These are phyloP conservation scores for Acanthochlamys bracteata DNA, from an alignment of 106 monocot species.

Conservation along the genomic window DNA sequence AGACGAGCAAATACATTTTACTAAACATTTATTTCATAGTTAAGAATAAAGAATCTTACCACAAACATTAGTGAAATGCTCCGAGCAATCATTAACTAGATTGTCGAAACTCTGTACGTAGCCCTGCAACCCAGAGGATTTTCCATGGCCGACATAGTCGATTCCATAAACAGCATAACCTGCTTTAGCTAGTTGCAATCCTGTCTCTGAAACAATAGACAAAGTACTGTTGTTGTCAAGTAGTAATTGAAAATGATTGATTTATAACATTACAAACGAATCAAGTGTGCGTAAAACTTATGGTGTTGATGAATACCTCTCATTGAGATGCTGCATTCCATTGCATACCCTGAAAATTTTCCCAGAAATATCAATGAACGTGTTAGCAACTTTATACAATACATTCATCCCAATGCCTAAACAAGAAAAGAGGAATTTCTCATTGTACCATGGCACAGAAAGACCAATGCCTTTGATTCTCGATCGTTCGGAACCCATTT, in stretches of 20 bases:
- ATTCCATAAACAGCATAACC: conserved; percentile 34
- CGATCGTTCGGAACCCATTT: background rate
- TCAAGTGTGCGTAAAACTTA: too few relatives aligned
- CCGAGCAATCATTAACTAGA: conserved; percentile 28
- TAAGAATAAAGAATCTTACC: conserved; percentile 11
- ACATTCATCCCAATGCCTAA: background rate
- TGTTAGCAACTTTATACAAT: background rate
- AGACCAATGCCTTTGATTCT: background rate
- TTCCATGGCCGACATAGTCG: conserved; percentile 39
- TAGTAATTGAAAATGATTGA: background rate
- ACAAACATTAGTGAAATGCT: conserved; percentile 21
- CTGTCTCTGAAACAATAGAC: conserved; percentile 18
- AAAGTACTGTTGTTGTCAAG: too few relatives aligned
- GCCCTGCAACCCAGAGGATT: conserved; percentile 27
- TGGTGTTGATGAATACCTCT: conserved; percentile 4
- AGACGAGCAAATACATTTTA: too few relatives aligned
- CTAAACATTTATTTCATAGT: too few relatives aligned
- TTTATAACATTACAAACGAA: too few relatives aligned
- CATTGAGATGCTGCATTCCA: conserved; percentile 45
- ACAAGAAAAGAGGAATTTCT: background rate
- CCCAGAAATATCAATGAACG: background rate
- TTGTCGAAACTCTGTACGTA: conserved; percentile 25
- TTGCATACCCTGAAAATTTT: conserved; percentile 25
- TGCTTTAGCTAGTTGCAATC: conserved; percentile 23
- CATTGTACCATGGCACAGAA: conserved; percentile 7